Percentiles rank a stretch among this genome's conserved stretches.
These are phyloP conservation scores for Bryoglossum gracile DNA, from an alignment of 495 filamentous ascomycete genomes.

Conservation along the genomic window DNA sequence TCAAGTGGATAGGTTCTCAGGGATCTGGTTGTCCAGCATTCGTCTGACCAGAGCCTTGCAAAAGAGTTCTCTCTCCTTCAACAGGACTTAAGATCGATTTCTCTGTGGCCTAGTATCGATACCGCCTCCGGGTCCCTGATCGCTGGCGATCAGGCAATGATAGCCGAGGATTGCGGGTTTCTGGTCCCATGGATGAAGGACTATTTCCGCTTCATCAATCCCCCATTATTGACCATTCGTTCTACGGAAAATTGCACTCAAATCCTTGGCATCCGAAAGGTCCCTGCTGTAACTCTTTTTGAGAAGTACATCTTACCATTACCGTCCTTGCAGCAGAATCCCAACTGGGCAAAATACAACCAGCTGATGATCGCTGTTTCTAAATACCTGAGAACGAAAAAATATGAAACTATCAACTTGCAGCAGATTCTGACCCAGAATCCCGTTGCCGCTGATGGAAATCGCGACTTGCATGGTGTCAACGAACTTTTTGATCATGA, in stretches of 20 bases:
- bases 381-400: neutral
- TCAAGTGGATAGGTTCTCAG: conserved; percentile 7
- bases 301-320: conserved; percentile 16
- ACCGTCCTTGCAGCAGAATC: neutral
- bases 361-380: conserved; percentile 2
- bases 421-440: neutral
- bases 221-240: neutral
- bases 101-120: conserved; percentile 12
- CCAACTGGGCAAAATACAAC: neutral
- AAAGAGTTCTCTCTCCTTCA: neutral
- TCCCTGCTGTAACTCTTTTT: conserved; percentile 4
- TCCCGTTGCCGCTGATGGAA: conserved; percentile 17
- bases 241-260: conserved; percentile 1
- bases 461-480: conserved; percentile 1
- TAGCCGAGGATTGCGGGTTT: conserved; percentile 5
- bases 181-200: conserved; percentile 21
- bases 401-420: neutral
- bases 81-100: conserved; percentile 10
- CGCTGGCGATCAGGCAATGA: conserved; percentile 4
- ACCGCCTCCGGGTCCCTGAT: neutral
- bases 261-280: conserved; percentile 2
- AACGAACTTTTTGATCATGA: conserved; percentile 14
- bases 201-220: conserved; percentile 5
- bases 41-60: neutral
- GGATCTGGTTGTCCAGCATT: conserved; percentile 1